These are phyloP conservation scores for Citeromyces nyonsensis DNA, from an alignment of 805 yeast species.

Conservation along the genomic window DNA sequence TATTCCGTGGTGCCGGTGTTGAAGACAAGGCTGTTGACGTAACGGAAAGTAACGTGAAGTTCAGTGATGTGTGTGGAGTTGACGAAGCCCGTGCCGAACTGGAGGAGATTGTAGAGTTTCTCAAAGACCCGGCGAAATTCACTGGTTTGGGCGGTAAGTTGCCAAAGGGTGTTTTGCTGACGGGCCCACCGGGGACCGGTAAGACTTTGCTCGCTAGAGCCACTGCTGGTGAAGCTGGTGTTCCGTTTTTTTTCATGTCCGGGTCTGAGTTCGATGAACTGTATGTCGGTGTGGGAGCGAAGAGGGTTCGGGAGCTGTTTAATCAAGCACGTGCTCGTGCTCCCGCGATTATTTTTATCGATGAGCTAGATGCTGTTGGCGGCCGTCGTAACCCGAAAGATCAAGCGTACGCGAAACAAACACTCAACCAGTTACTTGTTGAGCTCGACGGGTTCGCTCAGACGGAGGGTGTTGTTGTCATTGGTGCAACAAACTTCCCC, in stretches of 20 bases:
- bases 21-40: constrained; percentile 74
- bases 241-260: constrained; percentile 95
- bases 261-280: constrained; percentile 97
- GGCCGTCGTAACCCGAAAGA: constrained; percentile 95
- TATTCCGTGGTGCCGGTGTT: constrained; percentile 58
- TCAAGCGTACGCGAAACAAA: constrained; percentile 96
- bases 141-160: constrained; percentile 95
- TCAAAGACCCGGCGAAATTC: constrained; percentile 90
- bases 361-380: constrained; percentile 97
- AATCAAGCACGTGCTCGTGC: constrained; percentile 87
- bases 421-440: constrained; percentile 87
- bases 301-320: constrained; percentile 88
- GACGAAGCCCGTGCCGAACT: constrained; percentile 97
- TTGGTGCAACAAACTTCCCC: constrained; percentile 98
- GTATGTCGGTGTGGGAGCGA: constrained; percentile 98
- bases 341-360: constrained; percentile 94
- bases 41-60: constrained; percentile 71
- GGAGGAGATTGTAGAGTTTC: constrained; percentile 94
- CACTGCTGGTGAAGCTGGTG: constrained; percentile 98
- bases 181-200: constrained; percentile 99
- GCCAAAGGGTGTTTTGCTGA: constrained; percentile 91
- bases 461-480: constrained; percentile 82
- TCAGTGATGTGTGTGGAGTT: constrained; percentile 90
- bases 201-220: constrained; percentile 93
- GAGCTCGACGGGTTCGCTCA: constrained; percentile 94